A percentile compares a stretch with the other conserved stretches of the same genome.
These are phyloP conservation scores for Lathyrus aphaca DNA, from an alignment of 306 rosid genomes.

Conservation along the genomic window DNA sequence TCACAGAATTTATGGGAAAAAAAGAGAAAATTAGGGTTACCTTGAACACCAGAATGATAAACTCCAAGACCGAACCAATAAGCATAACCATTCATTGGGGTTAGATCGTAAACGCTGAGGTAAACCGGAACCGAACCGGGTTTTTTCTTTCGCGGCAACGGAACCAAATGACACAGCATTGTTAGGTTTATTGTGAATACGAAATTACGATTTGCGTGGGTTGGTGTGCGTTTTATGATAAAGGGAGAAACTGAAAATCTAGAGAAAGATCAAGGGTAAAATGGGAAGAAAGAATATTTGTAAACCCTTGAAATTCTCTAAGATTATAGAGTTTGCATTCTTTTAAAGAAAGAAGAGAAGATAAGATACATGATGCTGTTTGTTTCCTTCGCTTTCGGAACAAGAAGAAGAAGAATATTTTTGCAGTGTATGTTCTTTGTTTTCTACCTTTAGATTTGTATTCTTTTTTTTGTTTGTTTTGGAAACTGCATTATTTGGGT, in stretches of 20 bases:
- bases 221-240: background rate
- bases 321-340: slow-evolving; percentile 1
- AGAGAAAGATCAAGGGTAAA: slow-evolving; percentile 39
- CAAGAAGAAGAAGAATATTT: background rate
- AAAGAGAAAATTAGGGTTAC: slow-evolving; percentile 40
- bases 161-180: slow-evolving; percentile 62
- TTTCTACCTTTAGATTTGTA: slow-evolving; percentile 13
- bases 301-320: slow-evolving; percentile 37
- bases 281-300: background rate
- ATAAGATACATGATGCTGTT: background rate
- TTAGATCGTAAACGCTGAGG: slow-evolving; percentile 89
- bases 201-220: background rate
- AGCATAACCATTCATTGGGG: slow-evolving; percentile 91
- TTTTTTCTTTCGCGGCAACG: slow-evolving; percentile 68
- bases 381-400: slow-evolving; percentile 27
- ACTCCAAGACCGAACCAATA: slow-evolving; percentile 97
- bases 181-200: background rate
- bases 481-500: background rate
- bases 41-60: slow-evolving; percentile 96
- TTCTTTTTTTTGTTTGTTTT: background rate
- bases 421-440: background rate
- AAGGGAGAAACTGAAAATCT: slow-evolving; percentile 8
- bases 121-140: slow-evolving; percentile 72
- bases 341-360: background rate
- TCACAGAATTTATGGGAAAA: background rate